phyloP scores from a whole-genome alignment of 306 rosid genomes.

The Glycyrrhiza uralensis region DNA sequence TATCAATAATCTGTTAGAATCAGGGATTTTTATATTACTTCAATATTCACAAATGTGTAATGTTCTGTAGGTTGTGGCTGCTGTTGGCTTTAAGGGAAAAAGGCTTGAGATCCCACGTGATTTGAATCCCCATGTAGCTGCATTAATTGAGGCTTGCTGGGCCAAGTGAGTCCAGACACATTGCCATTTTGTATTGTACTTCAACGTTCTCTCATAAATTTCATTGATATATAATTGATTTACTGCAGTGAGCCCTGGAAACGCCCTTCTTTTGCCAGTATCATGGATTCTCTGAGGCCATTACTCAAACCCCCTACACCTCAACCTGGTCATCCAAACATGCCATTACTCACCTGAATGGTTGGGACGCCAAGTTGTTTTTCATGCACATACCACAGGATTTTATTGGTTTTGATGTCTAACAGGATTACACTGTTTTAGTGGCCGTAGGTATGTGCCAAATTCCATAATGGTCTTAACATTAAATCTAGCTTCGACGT shows the following conservation, averaged over 20 bases:
- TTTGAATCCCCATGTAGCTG: constrained; percentile 75
- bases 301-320: constrained; percentile 70
- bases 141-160: constrained; percentile 92
- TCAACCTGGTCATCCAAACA: constrained; percentile 61
- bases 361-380: constrained; percentile 35
- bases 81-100: constrained; percentile 85
- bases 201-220: neutral
- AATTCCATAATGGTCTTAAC: constrained; percentile 12
- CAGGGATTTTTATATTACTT: neutral
- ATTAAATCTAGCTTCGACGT: constrained; percentile 10
- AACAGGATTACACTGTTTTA: constrained; percentile 44
- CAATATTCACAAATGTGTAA: constrained; percentile 6
- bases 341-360: constrained; percentile 56
- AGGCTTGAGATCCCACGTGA: constrained; percentile 90
- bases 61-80: constrained; percentile 79
- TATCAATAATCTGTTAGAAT: neutral
- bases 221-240: constrained; percentile 20
- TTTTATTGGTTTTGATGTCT: constrained; percentile 51
- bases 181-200: neutral
- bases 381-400: constrained; percentile 61
- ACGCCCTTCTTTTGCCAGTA: constrained; percentile 82
- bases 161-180: constrained; percentile 67
- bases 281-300: constrained; percentile 86
- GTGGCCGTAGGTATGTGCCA: constrained; percentile 48
- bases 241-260: constrained; percentile 92